phyloP scores from a whole-genome alignment of 768 basidiomycete genomes.

The Zangia roseola region DNA sequence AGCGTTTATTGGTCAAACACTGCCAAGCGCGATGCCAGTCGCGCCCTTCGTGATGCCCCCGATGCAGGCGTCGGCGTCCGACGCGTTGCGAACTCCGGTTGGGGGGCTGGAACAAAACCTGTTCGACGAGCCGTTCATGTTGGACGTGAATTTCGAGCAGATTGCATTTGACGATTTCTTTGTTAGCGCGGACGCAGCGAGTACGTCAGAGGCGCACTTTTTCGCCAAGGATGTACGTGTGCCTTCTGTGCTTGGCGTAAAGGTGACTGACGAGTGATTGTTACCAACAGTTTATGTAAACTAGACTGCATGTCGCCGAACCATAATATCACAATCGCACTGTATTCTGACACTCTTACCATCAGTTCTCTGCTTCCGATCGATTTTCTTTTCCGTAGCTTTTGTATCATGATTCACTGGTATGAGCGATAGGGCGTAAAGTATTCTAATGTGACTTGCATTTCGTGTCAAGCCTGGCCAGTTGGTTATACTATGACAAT shows the following conservation, averaged over 20 bases:
- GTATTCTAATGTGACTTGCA: slow-evolving; percentile 4
- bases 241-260: background rate
- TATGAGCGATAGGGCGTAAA: slow-evolving; percentile 11
- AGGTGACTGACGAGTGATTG: slow-evolving; percentile 6
- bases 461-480: background rate
- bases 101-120: slow-evolving; percentile 19
- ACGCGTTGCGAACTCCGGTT: background rate
- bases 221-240: slow-evolving; percentile 34
- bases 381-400: background rate
- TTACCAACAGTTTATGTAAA: slow-evolving; percentile 24
- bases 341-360: background rate
- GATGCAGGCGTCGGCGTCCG: background rate
- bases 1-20: slow-evolving; percentile 1
- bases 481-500: background rate
- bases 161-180: slow-evolving; percentile 27
- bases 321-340: background rate
- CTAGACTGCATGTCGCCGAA: background rate
- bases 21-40: slow-evolving; percentile 1
- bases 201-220: slow-evolving; percentile 20
- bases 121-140: slow-evolving; percentile 30
- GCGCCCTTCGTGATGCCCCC: slow-evolving; percentile 8
- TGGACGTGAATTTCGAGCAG: slow-evolving; percentile 30
- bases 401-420: background rate
- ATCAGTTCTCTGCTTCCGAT: background rate
- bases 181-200: slow-evolving; percentile 13